Evolutionary conservation across 202 grass and related monocot genomes (phyloP).

Genomic region (Schoenoplectus triqueter): DNA sequence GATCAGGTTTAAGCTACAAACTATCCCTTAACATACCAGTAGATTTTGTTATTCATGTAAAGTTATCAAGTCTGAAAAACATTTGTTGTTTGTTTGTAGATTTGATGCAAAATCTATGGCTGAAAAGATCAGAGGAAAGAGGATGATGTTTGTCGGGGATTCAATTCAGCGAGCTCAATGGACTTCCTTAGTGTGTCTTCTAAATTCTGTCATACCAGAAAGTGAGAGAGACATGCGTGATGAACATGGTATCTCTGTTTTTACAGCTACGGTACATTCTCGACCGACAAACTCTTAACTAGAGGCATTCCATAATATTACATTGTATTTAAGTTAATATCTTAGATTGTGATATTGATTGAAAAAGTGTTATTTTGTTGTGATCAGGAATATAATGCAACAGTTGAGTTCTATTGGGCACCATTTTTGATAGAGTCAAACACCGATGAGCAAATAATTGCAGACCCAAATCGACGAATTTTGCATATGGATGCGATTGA

Average conservation of each 20-base stretch:
- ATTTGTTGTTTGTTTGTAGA: slow-evolving; percentile 33
- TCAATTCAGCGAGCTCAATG: slow-evolving; percentile 68
- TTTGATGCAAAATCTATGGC: slow-evolving; percentile 55
- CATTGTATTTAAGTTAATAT: background rate
- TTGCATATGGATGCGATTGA: slow-evolving; percentile 61
- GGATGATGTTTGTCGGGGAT: slow-evolving; percentile 80
- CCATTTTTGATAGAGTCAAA: slow-evolving; percentile 81
- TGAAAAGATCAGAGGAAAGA: slow-evolving; percentile 66
- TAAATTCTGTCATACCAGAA: slow-evolving; percentile 54
- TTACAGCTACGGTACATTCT: slow-evolving; percentile 47
- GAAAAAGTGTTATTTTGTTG: background rate
- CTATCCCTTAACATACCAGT: background rate
- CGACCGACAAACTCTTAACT: background rate
- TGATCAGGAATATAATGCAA: slow-evolving; percentile 64
- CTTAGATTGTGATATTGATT: background rate
- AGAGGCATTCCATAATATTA: background rate
- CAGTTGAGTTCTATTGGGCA: slow-evolving; percentile 82
- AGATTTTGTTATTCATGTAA: slow-evolving; percentile 14
- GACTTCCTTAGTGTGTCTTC: slow-evolving; percentile 62
- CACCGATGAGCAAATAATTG: slow-evolving; percentile 47
- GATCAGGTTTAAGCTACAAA: background rate
- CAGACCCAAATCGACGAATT: slow-evolving; percentile 50
- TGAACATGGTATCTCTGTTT: slow-evolving; percentile 48
- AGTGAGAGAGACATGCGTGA: slow-evolving; percentile 50
- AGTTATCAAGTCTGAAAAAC: background rate